A percentile compares a stretch with the other conserved stretches of the same genome.
Conservation (phyloP, 176 grass and related monocot genomes). For the Guadua angustifolia region DNA sequence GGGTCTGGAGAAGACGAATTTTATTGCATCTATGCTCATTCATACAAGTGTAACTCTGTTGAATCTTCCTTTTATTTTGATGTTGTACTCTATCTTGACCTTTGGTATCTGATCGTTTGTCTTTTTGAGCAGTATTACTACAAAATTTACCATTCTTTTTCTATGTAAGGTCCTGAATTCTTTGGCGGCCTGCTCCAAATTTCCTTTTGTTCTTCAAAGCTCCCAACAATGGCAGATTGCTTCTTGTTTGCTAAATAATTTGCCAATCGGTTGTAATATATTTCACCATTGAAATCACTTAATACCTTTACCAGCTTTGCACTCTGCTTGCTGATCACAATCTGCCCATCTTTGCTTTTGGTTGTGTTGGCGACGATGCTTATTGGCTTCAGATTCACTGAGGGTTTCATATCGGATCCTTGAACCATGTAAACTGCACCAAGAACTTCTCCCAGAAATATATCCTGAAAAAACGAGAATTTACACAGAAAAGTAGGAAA, state of each 20-base stretch:
- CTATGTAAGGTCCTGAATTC: constrained; percentile 10
- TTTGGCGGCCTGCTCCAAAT: constrained; percentile 47
- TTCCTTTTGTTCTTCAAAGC: constrained; percentile 66
- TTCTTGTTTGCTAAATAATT: constrained; percentile 50
- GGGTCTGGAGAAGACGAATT: not conserved
- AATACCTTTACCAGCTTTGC: constrained; percentile 51
- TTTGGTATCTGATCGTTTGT: constrained; percentile 28
- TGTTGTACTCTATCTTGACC: constrained; percentile 18
- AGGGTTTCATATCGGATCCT: constrained; percentile 44
- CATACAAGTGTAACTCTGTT: constrained; percentile 9
- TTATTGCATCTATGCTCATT: not conserved
- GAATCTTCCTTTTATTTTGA: constrained; percentile 6
- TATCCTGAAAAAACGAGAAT: constrained; percentile 41
- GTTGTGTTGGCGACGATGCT: constrained; percentile 36
- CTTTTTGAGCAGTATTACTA: not conserved
- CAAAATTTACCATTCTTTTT: constrained; percentile 8
- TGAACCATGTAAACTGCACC: constrained; percentile 68
- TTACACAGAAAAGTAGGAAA: not conserved
- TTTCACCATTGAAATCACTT: constrained; percentile 46
- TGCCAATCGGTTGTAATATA: constrained; percentile 56
- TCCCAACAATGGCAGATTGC: constrained; percentile 65
- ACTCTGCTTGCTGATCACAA: constrained; percentile 34
- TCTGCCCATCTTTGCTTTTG: constrained; percentile 53
- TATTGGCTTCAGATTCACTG: constrained; percentile 38
- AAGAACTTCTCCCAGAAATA: constrained; percentile 72